phyloP scores from a whole-genome alignment of 2,329 filamentous ascomycete species.

The Aspergillus ochraceus region DNA sequence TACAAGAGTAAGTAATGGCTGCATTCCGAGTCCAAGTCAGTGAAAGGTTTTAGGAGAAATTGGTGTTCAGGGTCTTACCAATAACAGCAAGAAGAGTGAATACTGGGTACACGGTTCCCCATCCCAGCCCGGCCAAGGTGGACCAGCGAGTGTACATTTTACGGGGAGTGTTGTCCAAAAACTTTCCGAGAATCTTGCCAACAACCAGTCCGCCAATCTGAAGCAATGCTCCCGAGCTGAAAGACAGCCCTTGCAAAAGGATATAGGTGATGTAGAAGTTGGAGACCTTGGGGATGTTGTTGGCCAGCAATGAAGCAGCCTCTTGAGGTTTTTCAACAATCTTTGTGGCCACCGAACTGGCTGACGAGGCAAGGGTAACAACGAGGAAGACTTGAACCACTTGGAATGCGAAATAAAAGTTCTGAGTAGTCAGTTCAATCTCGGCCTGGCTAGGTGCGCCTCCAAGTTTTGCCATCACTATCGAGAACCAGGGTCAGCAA shows the following conservation, averaged over 20 bases:
- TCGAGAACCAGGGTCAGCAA: constrained; percentile 1
- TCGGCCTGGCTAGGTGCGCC: constrained; percentile 78
- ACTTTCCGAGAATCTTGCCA: constrained; percentile 70
- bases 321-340: constrained; percentile 64
- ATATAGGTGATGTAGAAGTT: constrained; percentile 98
- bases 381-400: constrained; percentile 91
- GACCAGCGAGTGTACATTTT: constrained; percentile 79
- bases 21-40: constrained; percentile 11
- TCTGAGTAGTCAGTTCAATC: constrained; percentile 86
- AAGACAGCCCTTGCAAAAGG: constrained; percentile 81
- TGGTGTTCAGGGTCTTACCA: constrained; percentile 51
- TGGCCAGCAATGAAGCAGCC: constrained; percentile 66
- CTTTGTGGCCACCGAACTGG: constrained; percentile 65
- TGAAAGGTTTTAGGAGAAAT: neutral
- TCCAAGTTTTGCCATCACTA: constrained; percentile 73
- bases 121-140: constrained; percentile 69
- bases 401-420: constrained; percentile 72
- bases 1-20: constrained; percentile 83
- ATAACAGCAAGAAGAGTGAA: constrained; percentile 81
- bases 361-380: constrained; percentile 77
- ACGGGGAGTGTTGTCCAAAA: constrained; percentile 75
- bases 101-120: constrained; percentile 79
- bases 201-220: constrained; percentile 73
- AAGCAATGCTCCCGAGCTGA: constrained; percentile 72
- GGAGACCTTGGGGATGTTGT: constrained; percentile 75